phyloP scores from a whole-genome alignment of 495 filamentous ascomycete genomes.

The Annulohypoxylon bovei region DNA sequence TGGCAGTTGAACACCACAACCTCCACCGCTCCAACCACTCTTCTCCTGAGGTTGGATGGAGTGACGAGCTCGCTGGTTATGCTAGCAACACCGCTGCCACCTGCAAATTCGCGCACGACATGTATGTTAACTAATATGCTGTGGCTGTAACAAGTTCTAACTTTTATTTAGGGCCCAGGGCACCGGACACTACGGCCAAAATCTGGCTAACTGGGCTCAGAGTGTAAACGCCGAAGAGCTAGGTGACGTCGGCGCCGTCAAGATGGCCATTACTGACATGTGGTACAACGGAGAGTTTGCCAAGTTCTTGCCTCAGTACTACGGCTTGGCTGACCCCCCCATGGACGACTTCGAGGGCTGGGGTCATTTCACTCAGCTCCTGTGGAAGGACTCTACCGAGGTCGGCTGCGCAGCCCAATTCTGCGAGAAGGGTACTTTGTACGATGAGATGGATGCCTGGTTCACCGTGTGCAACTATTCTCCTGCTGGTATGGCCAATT shows the following conservation, averaged over 20 bases:
- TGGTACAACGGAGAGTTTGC: conserved; percentile 86
- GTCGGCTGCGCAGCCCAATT: conserved; percentile 79
- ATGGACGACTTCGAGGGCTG: conserved; percentile 72
- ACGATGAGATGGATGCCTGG: conserved; percentile 50
- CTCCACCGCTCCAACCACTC: conserved; percentile 86
- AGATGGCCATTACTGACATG: conserved; percentile 72
- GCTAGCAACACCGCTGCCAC: conserved; percentile 60
- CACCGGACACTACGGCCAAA: conserved; percentile 82
- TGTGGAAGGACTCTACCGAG: conserved; percentile 77
- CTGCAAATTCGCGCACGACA: conserved; percentile 80
- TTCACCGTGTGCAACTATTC: conserved; percentile 93
- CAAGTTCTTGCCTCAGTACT: conserved; percentile 50
- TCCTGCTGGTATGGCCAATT: conserved; percentile 65
- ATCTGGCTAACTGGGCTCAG: conserved; percentile 69
- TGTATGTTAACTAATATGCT: conserved; percentile 63
- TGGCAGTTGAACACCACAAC: conserved; percentile 80
- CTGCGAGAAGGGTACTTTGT: conserved; percentile 59
- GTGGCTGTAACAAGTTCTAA: conserved; percentile 33
- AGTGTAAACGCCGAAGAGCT: conserved; percentile 40
- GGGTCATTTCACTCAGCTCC: conserved; percentile 91
- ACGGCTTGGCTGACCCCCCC: conserved; percentile 56
- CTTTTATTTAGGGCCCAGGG: conserved; percentile 53
- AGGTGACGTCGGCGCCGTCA: conserved; percentile 59
- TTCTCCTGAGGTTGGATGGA: conserved; percentile 70
- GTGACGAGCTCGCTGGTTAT: conserved; percentile 66